Evolutionary conservation across 2,329 filamentous ascomycete genomes (phyloP), one percentile per base, ranked within the genome.

Genomic region (Botrytis pseudocinerea): DNA sequence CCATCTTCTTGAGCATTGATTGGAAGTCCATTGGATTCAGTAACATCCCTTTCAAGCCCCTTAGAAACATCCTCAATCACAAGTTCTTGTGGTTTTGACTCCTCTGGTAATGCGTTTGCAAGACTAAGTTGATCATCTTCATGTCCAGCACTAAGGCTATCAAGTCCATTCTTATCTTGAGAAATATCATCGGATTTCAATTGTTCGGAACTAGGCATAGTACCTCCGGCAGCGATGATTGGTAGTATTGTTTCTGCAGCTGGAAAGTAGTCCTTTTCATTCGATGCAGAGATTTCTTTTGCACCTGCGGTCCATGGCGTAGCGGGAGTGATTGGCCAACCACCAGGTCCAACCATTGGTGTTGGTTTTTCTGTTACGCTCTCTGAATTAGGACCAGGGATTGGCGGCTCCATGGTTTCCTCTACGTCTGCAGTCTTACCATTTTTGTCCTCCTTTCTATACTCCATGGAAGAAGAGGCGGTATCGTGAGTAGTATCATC

Each of bases 91-190:
- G 65, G 64, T 46, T 64, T 62, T 22, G 77, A 79, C 63, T 79
- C 78, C 60, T 80, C 76, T 65, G 77, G 77, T 42, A 79, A 70
- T 71, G 77, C 77, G 65, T 74, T 77, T 10, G 77, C 78, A 46
- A 80, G 75, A 71, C 73, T 77, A 44, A 79, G 73, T 71, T 80
- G 79, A 59, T 78, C 75, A 70, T 78, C 73, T 16, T 75, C 72
- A 69, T 78, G 79, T 16, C 76, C 77, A 48, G 78, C 74, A 42
- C 71, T 32, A 44, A 78, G 71, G 38, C 76, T 76, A 72, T 79
- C 77, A 46, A 74, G 73, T n/a, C 44, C 69, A 54, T 63, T 40
- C 62, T 74, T 60, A 6, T 61, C 71, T 28, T 75, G 69, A 63
- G 48, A n/a, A 62, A 57, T 42, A 22, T 40, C 35, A 16, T 71